phyloP scores from a whole-genome alignment of 192 early-diverging fungal species.

The Backusella tuberculispora region DNA sequence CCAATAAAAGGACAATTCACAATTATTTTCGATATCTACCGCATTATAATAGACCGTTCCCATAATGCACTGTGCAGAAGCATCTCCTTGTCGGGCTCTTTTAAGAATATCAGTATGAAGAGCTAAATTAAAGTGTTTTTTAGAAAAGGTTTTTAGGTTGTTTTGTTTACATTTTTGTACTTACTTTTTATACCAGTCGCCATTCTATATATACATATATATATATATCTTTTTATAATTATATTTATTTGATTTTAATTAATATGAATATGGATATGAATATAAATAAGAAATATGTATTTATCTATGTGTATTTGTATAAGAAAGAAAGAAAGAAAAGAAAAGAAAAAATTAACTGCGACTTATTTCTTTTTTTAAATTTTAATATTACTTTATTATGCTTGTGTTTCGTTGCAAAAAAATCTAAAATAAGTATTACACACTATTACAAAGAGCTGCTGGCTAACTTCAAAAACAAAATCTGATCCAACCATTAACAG shows the following conservation, averaged over 20 bases:
- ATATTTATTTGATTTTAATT: too few relatives aligned
- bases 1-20: neutral
- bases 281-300: too few relatives aligned
- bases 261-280: too few relatives aligned
- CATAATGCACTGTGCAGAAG: slow-evolving; percentile 2
- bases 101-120: neutral
- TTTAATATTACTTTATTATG: neutral
- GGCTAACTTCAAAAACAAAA: too few relatives aligned
- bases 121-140: neutral
- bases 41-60: neutral
- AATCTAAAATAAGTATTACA: too few relatives aligned
- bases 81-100: neutral
- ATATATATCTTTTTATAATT: too few relatives aligned
- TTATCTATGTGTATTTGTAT: neutral
- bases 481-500: too few relatives aligned
- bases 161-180: neutral
- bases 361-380: neutral
- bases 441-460: too few relatives aligned
- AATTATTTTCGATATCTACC: neutral
- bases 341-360: neutral
- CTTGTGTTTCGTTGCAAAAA: neutral
- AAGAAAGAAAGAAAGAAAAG: neutral
- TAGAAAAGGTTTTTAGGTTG: neutral
- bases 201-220: neutral
- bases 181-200: neutral